Evolutionary conservation across 1,284 basidiomycete species (phyloP).

Genomic region (Ustilago vetiveriae): DNA sequence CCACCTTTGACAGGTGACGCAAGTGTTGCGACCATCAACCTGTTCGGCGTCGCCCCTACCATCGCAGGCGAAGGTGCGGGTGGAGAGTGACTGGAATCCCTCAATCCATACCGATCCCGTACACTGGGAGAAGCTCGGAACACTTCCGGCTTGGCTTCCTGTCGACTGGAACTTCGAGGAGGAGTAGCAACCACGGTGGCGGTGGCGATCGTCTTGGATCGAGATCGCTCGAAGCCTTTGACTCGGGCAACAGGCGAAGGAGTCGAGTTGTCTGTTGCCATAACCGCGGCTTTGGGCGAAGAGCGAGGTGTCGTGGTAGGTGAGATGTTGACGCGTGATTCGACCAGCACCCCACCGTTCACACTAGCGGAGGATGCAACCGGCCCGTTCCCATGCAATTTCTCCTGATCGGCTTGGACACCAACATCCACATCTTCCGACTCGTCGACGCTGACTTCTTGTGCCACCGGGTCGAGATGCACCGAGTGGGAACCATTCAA

Average conservation of each 20-base stretch:
- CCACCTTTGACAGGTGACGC: constrained; percentile 13
- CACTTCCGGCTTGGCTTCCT: constrained; percentile 10
- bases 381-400: background rate
- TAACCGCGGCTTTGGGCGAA: constrained; percentile 29
- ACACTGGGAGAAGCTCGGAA: constrained; percentile 31
- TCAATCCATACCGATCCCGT: constrained; percentile 21
- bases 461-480: constrained; percentile 3
- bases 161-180: constrained; percentile 1
- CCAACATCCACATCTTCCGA: background rate
- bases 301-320: constrained; percentile 10
- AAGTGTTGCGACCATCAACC: background rate
- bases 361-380: background rate
- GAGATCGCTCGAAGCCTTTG: constrained; percentile 7
- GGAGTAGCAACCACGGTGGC: constrained; percentile 8
- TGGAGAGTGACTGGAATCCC: constrained; percentile 21
- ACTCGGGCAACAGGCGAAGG: constrained; percentile 25
- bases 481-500: constrained; percentile 11
- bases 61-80: background rate
- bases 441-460: background rate
- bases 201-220: constrained; percentile 22
- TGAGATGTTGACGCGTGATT: constrained; percentile 36
- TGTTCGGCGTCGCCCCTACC: background rate
- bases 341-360: constrained; percentile 27
- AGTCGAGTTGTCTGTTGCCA: constrained; percentile 14
- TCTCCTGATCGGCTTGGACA: background rate